These are phyloP conservation scores for Myxozyma neotropica DNA, from an alignment of 805 yeast genomes.

Conservation along the genomic window DNA sequence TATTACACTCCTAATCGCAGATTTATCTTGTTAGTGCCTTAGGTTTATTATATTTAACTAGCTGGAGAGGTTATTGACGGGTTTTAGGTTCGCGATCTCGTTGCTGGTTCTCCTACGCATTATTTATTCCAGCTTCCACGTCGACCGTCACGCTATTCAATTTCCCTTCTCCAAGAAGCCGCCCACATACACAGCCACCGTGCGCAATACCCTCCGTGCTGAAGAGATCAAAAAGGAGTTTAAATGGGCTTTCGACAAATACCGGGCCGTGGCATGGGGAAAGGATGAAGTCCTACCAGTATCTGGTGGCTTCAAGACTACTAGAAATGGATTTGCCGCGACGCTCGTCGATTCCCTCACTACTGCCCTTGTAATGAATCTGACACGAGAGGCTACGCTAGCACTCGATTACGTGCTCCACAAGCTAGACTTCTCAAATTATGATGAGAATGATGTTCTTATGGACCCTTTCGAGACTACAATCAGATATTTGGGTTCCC, in stretches of 20 bases:
- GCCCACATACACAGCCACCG: neutral
- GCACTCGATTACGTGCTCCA: constrained; percentile 41
- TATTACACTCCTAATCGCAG: constrained; percentile 1
- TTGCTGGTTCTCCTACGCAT: neutral
- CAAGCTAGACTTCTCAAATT: constrained; percentile 43
- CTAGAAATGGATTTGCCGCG: constrained; percentile 51
- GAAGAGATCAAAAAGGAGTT: constrained; percentile 21
- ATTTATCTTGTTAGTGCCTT: constrained; percentile 8
- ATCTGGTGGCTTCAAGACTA: constrained; percentile 37
- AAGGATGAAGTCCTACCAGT: constrained; percentile 47
- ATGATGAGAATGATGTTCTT: constrained; percentile 45
- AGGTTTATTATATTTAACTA: neutral
- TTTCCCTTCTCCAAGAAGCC: constrained; percentile 9
- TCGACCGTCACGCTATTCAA: constrained; percentile 12
- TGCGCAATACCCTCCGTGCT: constrained; percentile 18
- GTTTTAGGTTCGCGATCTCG: neutral
- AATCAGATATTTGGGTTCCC: constrained; percentile 50
- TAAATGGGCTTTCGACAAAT: constrained; percentile 24
- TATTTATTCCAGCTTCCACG: neutral
- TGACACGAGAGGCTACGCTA: constrained; percentile 41
- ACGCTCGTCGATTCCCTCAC: constrained; percentile 51
- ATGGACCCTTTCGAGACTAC: constrained; percentile 47
- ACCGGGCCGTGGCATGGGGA: constrained; percentile 40
- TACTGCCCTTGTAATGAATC: constrained; percentile 46
- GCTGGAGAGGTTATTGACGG: neutral